A percentile compares a stretch with the other conserved stretches of the same genome.
Evolutionary conservation across 257 asterid species (phyloP).

Genomic region (Plantago ovata): DNA sequence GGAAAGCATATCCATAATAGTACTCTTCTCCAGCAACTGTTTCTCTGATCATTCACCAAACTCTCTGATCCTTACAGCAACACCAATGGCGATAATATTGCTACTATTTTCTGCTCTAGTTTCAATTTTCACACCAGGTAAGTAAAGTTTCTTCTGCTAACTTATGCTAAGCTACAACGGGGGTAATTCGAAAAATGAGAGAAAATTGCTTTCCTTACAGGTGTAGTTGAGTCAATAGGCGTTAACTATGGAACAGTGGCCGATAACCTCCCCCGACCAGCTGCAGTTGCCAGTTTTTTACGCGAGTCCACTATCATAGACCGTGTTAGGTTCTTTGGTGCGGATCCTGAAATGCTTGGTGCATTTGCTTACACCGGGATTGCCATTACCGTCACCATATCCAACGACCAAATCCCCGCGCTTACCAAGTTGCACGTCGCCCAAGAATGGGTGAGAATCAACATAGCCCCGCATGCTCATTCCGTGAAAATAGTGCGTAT

Average conservation of each 20-base stretch:
- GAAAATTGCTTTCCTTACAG: slow-evolving; percentile 25
- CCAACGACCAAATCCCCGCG: slow-evolving; percentile 45
- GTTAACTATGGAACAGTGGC: slow-evolving; percentile 22
- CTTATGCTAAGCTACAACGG: neutral
- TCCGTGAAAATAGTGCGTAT: slow-evolving; percentile 52
- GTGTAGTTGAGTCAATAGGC: slow-evolving; percentile 40
- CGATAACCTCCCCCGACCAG: slow-evolving; percentile 42
- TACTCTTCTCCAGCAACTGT: slow-evolving; percentile 18
- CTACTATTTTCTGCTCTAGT: slow-evolving; percentile 23
- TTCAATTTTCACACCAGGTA: slow-evolving; percentile 35
- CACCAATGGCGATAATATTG: too few species aligned
- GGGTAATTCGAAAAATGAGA: neutral
- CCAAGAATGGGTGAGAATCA: slow-evolving; percentile 45
- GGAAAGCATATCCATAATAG: slow-evolving; percentile 33
- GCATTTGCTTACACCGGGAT: slow-evolving; percentile 64
- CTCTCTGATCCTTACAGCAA: neutral
- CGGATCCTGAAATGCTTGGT: slow-evolving; percentile 42
- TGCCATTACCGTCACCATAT: slow-evolving; percentile 42
- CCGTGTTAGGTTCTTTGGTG: slow-evolving; percentile 54
- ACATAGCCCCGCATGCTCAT: slow-evolving; percentile 38
- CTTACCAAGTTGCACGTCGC: slow-evolving; percentile 36
- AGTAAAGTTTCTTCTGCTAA: neutral
- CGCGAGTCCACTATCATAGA: slow-evolving; percentile 45
- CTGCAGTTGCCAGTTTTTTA: slow-evolving; percentile 50
- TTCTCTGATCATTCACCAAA: slow-evolving; percentile 7